A percentile compares a stretch with the other conserved stretches of the same genome.
Conservation (phyloP, 345 rosid genomes). For the Citrus trifoliata region DNA sequence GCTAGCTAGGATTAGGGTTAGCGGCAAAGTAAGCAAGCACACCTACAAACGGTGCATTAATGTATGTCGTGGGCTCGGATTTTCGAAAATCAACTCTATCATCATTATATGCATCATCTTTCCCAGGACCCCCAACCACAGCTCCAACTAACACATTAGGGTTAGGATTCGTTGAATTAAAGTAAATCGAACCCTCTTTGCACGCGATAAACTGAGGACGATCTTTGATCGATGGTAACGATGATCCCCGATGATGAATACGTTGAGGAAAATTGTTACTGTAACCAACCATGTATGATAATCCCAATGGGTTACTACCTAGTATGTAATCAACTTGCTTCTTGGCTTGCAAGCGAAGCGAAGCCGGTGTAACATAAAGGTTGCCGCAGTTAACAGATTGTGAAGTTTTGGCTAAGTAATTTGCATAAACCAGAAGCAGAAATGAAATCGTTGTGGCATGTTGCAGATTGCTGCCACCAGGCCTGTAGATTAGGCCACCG, state of each 20-base stretch:
- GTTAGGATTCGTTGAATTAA: slow-evolving; percentile 63
- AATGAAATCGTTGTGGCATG: slow-evolving; percentile 89
- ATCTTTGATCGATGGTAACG: slow-evolving; percentile 64
- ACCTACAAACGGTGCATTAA: slow-evolving; percentile 95
- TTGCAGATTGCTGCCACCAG: slow-evolving; percentile 95
- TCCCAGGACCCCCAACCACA: slow-evolving; percentile 82
- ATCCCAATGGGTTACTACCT: slow-evolving; percentile 82
- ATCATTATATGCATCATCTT: slow-evolving; percentile 68
- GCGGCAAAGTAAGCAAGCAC: slow-evolving; percentile 89
- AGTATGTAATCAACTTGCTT: slow-evolving; percentile 84
- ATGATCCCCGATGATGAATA: slow-evolving; percentile 93
- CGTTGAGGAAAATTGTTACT: slow-evolving; percentile 64
- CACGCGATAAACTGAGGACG: slow-evolving; percentile 63
- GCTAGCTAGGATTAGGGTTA: slow-evolving; percentile 47
- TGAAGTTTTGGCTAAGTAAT: slow-evolving; percentile 60
- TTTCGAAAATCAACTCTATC: slow-evolving; percentile 66
- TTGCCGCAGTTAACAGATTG: slow-evolving; percentile 68
- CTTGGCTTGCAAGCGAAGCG: slow-evolving; percentile 78
- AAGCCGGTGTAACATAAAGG: slow-evolving; percentile 38
- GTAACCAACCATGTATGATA: slow-evolving; percentile 95
- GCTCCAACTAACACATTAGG: slow-evolving; percentile 78
- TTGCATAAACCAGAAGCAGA: slow-evolving; percentile 80
- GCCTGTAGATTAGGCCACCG: slow-evolving; percentile 92
- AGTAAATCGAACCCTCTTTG: slow-evolving; percentile 72
- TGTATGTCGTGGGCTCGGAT: slow-evolving; percentile 93